Percentiles rank a stretch among this genome's conserved stretches.
These are phyloP conservation scores for Mariannaea sp. DNA, from an alignment of 2,329 filamentous ascomycete genomes.

Conservation along the genomic window DNA sequence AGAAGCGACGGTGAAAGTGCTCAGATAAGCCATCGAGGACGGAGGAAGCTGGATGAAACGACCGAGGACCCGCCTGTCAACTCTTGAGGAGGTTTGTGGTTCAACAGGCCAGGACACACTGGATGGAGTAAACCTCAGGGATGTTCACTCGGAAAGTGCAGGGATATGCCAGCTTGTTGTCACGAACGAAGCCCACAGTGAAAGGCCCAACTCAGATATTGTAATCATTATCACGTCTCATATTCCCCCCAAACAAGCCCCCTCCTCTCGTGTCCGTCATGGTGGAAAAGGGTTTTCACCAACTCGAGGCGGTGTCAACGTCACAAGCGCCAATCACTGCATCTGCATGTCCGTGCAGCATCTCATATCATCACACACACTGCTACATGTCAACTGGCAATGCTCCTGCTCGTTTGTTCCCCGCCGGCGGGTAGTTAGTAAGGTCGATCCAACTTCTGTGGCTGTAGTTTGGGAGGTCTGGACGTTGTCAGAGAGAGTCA, in stretches of 20 bases:
- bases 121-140: slow-evolving; percentile 21
- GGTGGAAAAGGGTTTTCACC: slow-evolving; percentile 10
- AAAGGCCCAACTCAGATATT: slow-evolving; percentile 11
- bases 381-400: slow-evolving; percentile 59
- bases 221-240: slow-evolving; percentile 8
- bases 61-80: slow-evolving; percentile 5
- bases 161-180: slow-evolving; percentile 11
- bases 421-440: slow-evolving; percentile 24
- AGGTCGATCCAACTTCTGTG: slow-evolving; percentile 16
- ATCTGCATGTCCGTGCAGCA: slow-evolving; percentile 48
- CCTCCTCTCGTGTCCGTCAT: slow-evolving; percentile 20
- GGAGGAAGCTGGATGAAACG: slow-evolving; percentile 17
- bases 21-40: too few species aligned
- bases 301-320: slow-evolving; percentile 6
- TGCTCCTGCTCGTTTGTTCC: slow-evolving; percentile 34
- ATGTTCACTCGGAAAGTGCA: slow-evolving; percentile 21
- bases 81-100: slow-evolving; percentile 10
- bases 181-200: slow-evolving; percentile 14
- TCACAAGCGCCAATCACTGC: slow-evolving; percentile 26
- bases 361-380: slow-evolving; percentile 55
- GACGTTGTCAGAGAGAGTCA: slow-evolving; percentile 17
- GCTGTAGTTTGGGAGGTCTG: slow-evolving; percentile 16
- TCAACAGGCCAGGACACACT: slow-evolving; percentile 5
- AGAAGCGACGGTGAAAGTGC: slow-evolving; percentile 8
- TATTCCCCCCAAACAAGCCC: slow-evolving; percentile 17